Evolutionary conservation across 2,329 filamentous ascomycete species (phyloP).

Genomic region (Aspergillus tamarii): DNA sequence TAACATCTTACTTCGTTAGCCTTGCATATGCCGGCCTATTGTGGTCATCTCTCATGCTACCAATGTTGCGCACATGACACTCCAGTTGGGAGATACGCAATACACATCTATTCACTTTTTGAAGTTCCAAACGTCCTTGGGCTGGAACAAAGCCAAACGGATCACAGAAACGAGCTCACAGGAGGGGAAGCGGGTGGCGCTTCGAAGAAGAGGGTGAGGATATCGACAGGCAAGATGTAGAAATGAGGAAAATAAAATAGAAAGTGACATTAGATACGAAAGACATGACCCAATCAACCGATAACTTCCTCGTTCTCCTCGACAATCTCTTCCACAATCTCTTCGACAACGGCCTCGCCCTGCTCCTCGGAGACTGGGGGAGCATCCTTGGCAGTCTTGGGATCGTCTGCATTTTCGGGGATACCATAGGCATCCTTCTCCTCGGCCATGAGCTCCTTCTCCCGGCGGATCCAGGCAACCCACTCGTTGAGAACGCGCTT

Average conservation of each 20-base stretch:
- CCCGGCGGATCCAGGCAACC: slow-evolving; percentile 77
- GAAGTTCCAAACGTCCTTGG: slow-evolving; percentile 22
- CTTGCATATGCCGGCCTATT: slow-evolving; percentile 17
- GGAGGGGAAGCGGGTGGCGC: slow-evolving; percentile 16
- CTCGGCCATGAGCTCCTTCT: slow-evolving; percentile 71
- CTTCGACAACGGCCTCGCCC: slow-evolving; percentile 79
- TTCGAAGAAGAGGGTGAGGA: slow-evolving; percentile 27
- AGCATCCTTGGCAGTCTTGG: slow-evolving; percentile 54
- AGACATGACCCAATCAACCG: slow-evolving; percentile 37
- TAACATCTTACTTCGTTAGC: slow-evolving; percentile 4
- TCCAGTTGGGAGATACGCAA: slow-evolving; percentile 25
- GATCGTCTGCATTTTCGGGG: slow-evolving; percentile 65
- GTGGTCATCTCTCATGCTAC: slow-evolving; percentile 34
- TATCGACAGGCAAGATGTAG: slow-evolving; percentile 32
- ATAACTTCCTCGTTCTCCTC: slow-evolving; percentile 81
- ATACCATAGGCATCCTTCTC: slow-evolving; percentile 72
- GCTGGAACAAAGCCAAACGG: slow-evolving; percentile 24
- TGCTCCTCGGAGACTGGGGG: slow-evolving; percentile 64
- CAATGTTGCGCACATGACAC: slow-evolving; percentile 26
- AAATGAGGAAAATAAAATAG: slow-evolving; percentile 30
- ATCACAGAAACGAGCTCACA: slow-evolving; percentile 23
- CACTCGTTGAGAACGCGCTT: slow-evolving; percentile 84
- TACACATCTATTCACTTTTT: slow-evolving; percentile 32
- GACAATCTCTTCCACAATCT: slow-evolving; percentile 82
- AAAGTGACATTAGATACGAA: slow-evolving; percentile 37